phyloP scores from a whole-genome alignment of 73 alveolate species.

The Symbiodinium natans region DNA sequence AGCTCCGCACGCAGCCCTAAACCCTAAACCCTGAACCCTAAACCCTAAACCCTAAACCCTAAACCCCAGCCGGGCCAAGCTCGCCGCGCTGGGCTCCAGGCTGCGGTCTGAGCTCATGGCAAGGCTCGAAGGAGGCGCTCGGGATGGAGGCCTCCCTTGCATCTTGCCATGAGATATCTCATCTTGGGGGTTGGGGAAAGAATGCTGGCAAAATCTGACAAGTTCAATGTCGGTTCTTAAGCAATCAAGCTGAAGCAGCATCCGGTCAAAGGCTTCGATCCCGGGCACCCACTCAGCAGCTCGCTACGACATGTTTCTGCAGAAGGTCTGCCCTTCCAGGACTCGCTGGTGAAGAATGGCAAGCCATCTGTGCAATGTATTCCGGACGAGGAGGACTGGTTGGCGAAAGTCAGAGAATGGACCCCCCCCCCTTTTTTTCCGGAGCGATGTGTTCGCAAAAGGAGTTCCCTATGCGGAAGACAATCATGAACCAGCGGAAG shows the following conservation, averaged over 20 bases:
- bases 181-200: no score
- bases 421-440: not conserved
- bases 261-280: not conserved
- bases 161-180: no score
- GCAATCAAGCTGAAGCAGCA: no score
- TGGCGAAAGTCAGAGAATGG: not conserved
- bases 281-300: constrained; percentile 41
- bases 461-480: constrained; percentile 16
- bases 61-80: no score
- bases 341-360: not conserved
- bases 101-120: constrained; percentile 78
- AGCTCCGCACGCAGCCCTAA: not conserved
- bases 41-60: no score
- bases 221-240: no score
- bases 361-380: not conserved
- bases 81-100: no score
- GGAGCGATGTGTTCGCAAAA: not conserved
- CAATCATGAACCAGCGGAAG: constrained; percentile 50
- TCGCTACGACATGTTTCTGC: constrained; percentile 18
- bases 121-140: constrained; percentile 28
- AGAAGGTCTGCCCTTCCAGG: not conserved
- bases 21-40: no score
- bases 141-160: not conserved
- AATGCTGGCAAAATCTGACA: no score
- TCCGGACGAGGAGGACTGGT: not conserved